Base-by-base conservation (phyloP, 306 rosid species). In the Mimosa pudica region DNA sequence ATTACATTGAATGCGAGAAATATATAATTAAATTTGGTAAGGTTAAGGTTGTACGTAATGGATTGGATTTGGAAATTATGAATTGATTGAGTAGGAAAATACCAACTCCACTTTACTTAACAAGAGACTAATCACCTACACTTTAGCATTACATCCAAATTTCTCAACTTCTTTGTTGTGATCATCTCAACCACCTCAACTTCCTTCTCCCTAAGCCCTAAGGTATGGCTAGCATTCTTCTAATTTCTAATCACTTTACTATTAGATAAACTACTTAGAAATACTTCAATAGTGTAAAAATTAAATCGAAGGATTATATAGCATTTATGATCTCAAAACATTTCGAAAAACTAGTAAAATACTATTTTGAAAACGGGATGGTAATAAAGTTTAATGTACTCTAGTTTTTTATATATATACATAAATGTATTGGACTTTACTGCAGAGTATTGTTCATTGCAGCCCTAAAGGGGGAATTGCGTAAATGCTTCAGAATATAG, bases 171-270 rank as follows among this genome's bases (percentile, higher is more conserved):
- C 33, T 60, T 48, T 38, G 80, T 82, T 80, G 89, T 69, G 75
- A 83, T 79, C 44, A 81, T 74, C 72, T 81, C 84, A 82, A 78
- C 84, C 24, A 82, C 85, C 70, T 57, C 86, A 84, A 81, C 79
- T 8, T 17, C 64, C 33, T 54, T 13, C 77, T 5, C 74, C 83
- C 60, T 60, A 48, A 66, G 71, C 74, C 83, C 60, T 60, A 48
- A 66, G 71, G 64, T 64, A 75, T 75, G 5, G 3, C 80, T 75
- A 38, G 3, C 80, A 48, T 42, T 70, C 51, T 62, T 71, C 70
- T 35, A 20, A 5, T 54, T 54, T 6, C 61, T 17, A 54, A 6
- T 1, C 63, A 77, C 13, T 75, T 4, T 33, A 44, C 69, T 16
- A 5, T 14, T 49, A 13, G 54, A 49, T 1, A 49, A 46, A 46